Evolutionary conservation across 257 asterid species (phyloP).

Genomic region (Voacanga thouarsii): DNA sequence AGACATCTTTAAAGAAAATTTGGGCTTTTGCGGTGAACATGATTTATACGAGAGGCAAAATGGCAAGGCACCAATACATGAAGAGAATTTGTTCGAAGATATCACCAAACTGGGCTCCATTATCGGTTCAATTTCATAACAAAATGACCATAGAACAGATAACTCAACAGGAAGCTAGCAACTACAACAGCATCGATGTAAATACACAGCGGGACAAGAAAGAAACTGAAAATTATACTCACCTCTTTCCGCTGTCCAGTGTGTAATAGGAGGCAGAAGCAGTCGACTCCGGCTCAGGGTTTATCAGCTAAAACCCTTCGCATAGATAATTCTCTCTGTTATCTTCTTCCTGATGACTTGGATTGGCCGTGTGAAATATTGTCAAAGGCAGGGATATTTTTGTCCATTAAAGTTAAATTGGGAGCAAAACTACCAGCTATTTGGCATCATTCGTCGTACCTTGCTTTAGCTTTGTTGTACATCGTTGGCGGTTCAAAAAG

Average conservation of each 20-base stretch:
- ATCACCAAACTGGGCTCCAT: slow-evolving; percentile 64
- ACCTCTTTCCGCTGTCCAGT: slow-evolving; percentile 26
- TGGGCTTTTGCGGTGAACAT: slow-evolving; percentile 40
- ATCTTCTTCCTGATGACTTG: neutral
- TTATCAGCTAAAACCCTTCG: slow-evolving; percentile 50
- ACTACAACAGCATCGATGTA: slow-evolving; percentile 5
- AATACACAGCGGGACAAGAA: neutral
- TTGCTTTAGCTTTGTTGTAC: neutral
- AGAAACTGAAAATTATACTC: slow-evolving; percentile 25
- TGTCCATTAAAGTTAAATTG: slow-evolving; percentile 2
- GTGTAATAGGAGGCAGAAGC: neutral
- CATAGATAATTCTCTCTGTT: slow-evolving; percentile 1
- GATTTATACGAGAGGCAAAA: slow-evolving; percentile 43
- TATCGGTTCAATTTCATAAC: slow-evolving; percentile 14
- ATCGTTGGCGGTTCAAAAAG: no score
- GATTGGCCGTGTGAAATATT: neutral
- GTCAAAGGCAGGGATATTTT: slow-evolving; percentile 1
- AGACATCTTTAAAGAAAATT: slow-evolving; percentile 22
- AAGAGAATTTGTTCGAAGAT: slow-evolving; percentile 46
- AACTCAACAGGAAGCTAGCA: slow-evolving; percentile 21
- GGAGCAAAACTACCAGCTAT: neutral
- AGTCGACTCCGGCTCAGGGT: slow-evolving; percentile 39
- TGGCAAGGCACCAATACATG: slow-evolving; percentile 48
- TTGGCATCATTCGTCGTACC: neutral
- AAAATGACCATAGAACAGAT: slow-evolving; percentile 17